Conservation (phyloP, 345 rosid species). For the Linum trigynum region DNA sequence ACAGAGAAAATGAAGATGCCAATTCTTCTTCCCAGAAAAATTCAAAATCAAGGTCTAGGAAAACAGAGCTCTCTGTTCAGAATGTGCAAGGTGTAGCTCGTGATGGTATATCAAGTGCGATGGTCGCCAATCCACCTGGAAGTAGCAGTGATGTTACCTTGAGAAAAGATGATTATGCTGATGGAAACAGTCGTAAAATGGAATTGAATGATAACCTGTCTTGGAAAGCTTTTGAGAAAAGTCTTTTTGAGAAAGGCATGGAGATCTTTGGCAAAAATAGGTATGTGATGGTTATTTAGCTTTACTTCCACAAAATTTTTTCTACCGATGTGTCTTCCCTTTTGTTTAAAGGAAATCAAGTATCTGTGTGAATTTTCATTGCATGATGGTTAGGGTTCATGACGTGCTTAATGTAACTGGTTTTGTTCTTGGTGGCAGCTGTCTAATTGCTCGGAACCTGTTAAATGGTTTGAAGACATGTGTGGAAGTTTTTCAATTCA, state of each 20-base stretch:
- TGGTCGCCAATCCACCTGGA: conserved; percentile 32
- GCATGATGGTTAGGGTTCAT: conserved; percentile 1
- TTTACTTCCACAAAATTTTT: neutral
- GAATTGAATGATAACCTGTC: conserved; percentile 42
- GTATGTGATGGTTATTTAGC: conserved; percentile 30
- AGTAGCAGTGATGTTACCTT: conserved; percentile 39
- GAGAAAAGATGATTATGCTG: conserved; percentile 61
- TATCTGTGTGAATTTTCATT: too few species aligned
- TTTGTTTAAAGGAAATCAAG: neutral
- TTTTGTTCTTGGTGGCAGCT: conserved; percentile 38
- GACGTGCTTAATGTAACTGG: neutral
- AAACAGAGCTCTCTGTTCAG: conserved; percentile 36
- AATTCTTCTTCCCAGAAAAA: conserved; percentile 66
- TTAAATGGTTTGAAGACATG: conserved; percentile 86
- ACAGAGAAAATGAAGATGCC: conserved; percentile 73
- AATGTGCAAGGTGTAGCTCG: conserved; percentile 33
- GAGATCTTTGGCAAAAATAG: conserved; percentile 94
- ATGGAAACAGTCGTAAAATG: conserved; percentile 45
- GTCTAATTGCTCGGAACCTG: conserved; percentile 88
- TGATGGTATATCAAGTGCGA: conserved; percentile 31
- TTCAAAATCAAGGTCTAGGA: conserved; percentile 48
- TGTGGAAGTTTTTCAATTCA: conserved; percentile 81
- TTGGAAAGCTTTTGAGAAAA: conserved; percentile 82
- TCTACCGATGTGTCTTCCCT: neutral
- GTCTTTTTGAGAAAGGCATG: conserved; percentile 83